Percentiles rank a stretch among this genome's conserved stretches.
Evolutionary conservation across 129 eudicot genomes (phyloP).

Genomic region (Flaveria trinervia): DNA sequence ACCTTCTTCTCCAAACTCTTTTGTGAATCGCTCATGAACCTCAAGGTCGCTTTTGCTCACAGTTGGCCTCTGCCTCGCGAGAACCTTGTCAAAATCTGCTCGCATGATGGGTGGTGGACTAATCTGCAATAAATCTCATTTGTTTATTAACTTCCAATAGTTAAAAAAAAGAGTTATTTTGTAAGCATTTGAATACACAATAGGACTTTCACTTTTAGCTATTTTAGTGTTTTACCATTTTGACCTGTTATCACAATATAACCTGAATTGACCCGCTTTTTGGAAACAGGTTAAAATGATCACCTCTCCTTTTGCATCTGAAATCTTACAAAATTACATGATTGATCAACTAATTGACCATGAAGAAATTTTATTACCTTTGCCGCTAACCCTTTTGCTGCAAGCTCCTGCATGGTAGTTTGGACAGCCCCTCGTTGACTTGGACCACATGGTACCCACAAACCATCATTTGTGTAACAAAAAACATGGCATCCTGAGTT

Average conservation of each 20-base stretch:
- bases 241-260: background rate
- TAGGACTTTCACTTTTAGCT: background rate
- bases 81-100: conserved; percentile 86
- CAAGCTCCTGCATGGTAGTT: conserved; percentile 92
- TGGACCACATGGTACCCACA: conserved; percentile 98
- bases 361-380: conserved; percentile 45
- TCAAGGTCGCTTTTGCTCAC: conserved; percentile 98
- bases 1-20: conserved; percentile 99
- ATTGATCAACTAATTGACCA: background rate
- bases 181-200: background rate
- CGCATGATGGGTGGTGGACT: conserved; percentile 86
- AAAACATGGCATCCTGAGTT: conserved; percentile 98
- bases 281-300: background rate
- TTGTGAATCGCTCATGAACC: conserved; percentile 89
- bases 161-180: background rate
- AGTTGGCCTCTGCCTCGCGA: conserved; percentile 89
- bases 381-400: conserved; percentile 82
- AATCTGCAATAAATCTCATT: conserved; percentile 51
- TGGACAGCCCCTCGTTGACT: conserved; percentile 92
- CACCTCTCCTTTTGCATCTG: background rate
- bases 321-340: background rate
- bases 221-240: background rate
- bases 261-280: background rate
- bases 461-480: conserved; percentile 59
- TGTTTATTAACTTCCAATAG: background rate